These are phyloP conservation scores for Pseudognaphalium luteoalbum DNA, from an alignment of 129 eudicot species.

Conservation along the genomic window DNA sequence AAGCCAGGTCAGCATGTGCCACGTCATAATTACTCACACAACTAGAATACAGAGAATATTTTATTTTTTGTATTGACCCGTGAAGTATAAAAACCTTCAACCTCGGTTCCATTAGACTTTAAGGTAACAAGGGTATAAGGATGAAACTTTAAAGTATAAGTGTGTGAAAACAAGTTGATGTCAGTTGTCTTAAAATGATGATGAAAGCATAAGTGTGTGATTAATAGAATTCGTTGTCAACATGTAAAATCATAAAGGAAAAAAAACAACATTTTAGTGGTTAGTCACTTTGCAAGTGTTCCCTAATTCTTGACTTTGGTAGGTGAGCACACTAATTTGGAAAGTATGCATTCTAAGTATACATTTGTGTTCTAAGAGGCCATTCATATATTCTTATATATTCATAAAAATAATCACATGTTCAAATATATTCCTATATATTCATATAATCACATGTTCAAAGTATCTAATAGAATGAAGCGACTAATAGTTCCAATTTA, in stretches of 20 bases:
- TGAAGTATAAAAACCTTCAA: neutral
- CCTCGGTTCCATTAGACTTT: too few relatives aligned
- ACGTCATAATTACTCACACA: slow-evolving; percentile 34
- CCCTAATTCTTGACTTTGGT: slow-evolving; percentile 9
- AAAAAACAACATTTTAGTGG: neutral
- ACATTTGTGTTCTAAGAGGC: slow-evolving; percentile 27
- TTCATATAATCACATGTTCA: slow-evolving; percentile 21
- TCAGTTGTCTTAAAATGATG: neutral
- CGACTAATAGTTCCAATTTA: slow-evolving; percentile 8
- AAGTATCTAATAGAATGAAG: slow-evolving; percentile 21
- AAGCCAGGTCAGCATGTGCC: slow-evolving; percentile 31
- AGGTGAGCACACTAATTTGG: slow-evolving; percentile 39
- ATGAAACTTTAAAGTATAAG: too few relatives aligned
- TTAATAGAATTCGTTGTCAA: neutral
- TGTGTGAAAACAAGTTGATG: neutral
- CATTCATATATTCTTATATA: slow-evolving; percentile 28
- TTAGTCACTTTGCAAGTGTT: slow-evolving; percentile 6
- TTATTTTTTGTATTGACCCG: neutral
- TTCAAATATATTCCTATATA: slow-evolving; percentile 18
- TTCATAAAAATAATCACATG: slow-evolving; percentile 25
- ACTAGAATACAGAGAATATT: neutral
- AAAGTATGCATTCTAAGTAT: slow-evolving; percentile 22
- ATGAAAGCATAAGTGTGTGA: slow-evolving; percentile 1
- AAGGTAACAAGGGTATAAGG: too few relatives aligned
- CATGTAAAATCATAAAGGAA: neutral